Conservation (phyloP, 2,329 filamentous ascomycete genomes). For the Chrysosporium queenslandicum region DNA sequence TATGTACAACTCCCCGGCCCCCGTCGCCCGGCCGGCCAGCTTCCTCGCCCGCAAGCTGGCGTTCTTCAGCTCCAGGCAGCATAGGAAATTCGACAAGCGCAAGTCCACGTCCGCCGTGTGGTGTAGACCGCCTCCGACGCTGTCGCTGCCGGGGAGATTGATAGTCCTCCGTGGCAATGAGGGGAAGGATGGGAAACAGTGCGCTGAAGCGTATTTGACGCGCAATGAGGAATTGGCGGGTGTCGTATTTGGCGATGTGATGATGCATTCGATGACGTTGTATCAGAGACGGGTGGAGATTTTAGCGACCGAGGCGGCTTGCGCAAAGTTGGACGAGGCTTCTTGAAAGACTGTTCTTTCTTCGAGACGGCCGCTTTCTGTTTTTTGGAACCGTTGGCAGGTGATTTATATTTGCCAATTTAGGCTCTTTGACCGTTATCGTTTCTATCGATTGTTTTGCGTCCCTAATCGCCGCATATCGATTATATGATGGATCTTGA, state of each 20-base stretch:
- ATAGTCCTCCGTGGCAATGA: constrained; percentile 50
- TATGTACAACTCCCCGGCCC: constrained; percentile 55
- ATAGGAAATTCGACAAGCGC: constrained; percentile 1
- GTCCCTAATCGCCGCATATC: too few species aligned
- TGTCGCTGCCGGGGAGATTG: constrained; percentile 61
- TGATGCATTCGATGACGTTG: constrained; percentile 69
- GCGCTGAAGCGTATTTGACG: constrained; percentile 58
- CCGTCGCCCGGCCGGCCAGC: constrained; percentile 24
- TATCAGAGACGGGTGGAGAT: constrained; percentile 63
- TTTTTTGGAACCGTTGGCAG: too few species aligned
- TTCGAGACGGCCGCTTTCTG: too few species aligned
- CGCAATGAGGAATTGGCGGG: constrained; percentile 57
- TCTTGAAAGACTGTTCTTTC: too few species aligned
- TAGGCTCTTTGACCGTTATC: too few species aligned
- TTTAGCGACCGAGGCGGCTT: constrained; percentile 58
- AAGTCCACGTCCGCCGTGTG: constrained; percentile 35
- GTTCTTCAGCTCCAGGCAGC: constrained; percentile 9
- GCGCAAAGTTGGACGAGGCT: background rate
- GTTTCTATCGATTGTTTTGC: too few species aligned
- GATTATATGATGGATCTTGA: too few species aligned
- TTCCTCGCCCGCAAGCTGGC: constrained; percentile 4
- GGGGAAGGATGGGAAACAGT: constrained; percentile 41
- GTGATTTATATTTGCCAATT: too few species aligned
- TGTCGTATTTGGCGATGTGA: constrained; percentile 70
- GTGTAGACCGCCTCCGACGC: constrained; percentile 54